phyloP scores from a whole-genome alignment of 2,329 filamentous ascomycete genomes.

The Colletotrichum karsti region DNA sequence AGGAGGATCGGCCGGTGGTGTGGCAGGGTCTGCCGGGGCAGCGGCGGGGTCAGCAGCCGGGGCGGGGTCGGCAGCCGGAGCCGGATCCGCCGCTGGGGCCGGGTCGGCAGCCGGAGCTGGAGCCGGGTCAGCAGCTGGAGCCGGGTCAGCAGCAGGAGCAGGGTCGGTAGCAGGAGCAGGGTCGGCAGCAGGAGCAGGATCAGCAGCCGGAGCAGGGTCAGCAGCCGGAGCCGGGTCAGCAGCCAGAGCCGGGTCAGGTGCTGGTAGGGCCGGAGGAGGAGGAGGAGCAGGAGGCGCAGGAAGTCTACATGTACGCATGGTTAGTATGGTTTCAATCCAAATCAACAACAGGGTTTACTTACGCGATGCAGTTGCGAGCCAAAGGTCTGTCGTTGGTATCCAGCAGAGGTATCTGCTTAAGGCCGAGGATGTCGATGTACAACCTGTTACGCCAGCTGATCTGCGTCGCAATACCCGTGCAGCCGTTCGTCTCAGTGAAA shows the following conservation, averaged over 20 bases:
- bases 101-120: neutral
- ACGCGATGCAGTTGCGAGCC: conserved; percentile 33
- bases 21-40: neutral
- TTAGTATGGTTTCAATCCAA: no score
- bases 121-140: neutral
- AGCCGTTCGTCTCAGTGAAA: conserved; percentile 33
- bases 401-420: conserved; percentile 27
- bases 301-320: neutral
- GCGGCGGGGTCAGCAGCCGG: no score
- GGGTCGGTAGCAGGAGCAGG: neutral
- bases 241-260: conserved; percentile 27
- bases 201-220: no score
- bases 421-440: conserved; percentile 30
- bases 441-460: conserved; percentile 39
- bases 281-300: conserved; percentile 6
- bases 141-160: neutral
- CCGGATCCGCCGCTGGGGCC: neutral
- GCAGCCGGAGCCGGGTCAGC: neutral
- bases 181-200: neutral
- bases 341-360: neutral
- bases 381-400: conserved; percentile 34
- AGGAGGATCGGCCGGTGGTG: neutral
- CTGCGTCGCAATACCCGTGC: conserved; percentile 36
- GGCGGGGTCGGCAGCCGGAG: neutral
- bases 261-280: neutral